Conservation (phyloP, 345 rosid genomes). For the Microcos paniculata region DNA sequence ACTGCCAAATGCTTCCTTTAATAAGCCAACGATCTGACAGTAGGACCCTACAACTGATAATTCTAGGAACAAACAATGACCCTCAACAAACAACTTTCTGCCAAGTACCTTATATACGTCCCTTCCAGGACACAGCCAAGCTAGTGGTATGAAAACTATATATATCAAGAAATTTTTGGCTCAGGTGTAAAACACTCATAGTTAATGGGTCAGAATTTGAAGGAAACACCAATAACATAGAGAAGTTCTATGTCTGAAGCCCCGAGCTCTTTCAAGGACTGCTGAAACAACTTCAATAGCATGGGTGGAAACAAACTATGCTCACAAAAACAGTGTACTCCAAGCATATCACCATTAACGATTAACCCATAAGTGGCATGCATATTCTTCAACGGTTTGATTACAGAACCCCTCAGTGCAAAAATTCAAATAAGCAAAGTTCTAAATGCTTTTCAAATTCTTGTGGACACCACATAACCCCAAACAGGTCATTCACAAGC, state of each 20-base stretch:
- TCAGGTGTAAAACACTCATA: not conserved
- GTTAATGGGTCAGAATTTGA: not conserved
- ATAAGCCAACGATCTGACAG: not conserved
- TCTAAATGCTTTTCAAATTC: not conserved
- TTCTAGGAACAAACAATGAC: not conserved
- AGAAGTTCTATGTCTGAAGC: not conserved
- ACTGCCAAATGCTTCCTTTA: not conserved
- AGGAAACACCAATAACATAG: not conserved
- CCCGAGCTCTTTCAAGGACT: not conserved
- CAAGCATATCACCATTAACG: not conserved
- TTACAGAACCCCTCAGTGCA: not conserved
- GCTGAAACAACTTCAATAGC: constrained; percentile 2
- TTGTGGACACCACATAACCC: not conserved
- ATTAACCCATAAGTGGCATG: not conserved
- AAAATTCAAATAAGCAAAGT: not conserved
- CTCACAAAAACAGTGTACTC: not conserved
- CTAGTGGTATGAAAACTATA: not conserved
- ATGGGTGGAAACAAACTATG: not conserved
- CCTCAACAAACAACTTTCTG: not conserved
- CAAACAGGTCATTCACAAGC: not conserved
- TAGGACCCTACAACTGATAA: not conserved
- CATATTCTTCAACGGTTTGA: not conserved
- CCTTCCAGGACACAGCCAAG: not conserved
- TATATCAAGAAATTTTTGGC: not conserved
- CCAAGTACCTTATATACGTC: not conserved